Base-by-base conservation (phyloP, 495 filamentous ascomycete species). In the Daldinia concentrica region DNA sequence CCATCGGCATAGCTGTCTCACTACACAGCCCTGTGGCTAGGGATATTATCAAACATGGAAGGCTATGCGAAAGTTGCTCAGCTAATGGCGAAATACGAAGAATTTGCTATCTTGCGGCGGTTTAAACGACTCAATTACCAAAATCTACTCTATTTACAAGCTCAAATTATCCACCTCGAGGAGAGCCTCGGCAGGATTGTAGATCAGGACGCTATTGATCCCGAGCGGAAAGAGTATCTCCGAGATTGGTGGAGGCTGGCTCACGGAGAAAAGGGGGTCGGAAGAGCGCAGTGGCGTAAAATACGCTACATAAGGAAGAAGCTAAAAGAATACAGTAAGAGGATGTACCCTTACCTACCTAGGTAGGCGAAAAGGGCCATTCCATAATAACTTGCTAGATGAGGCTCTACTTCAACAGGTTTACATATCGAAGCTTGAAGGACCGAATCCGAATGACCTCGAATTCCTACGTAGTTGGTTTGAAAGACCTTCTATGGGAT, bases 111-210 rank as follows among this genome's bases (percentile, higher is more conserved):
- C 17, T 29, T 74, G 11, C 66, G 74, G 14, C 60, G 77, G 3
- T 79, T 79, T 59, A 30, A 32, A 14, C 34, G 19, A 0, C 58
- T 79, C 2, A 78, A 79, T 56, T 63, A 62, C 11, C 71, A 72
- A 51, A 78, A 68, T 12, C 52, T 79, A 14, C 68, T 79, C 39
- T 77, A 77, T 36, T 34, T 79, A 11, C 76, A 29, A 77, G 78
- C 76, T n/a, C 69, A 79, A 32, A 55, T 78, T 19, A 70, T 59
- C 14, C 19, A 76, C 29, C 73, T 77, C 5, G 55, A 76, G 27
- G 27, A 29, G 27, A 29, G 27, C 27, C 27, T 29, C 3, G 27
- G 27, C 27, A 29, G n/a, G 41, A 8, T 80, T 3, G 70, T 48
- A 32, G 41, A 19, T n/a, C 26, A 17, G 29, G 52, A 36, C 29